Evolutionary conservation across 108 stramenopile species (phyloP).

Genomic region (Cyclotella baltica): DNA sequence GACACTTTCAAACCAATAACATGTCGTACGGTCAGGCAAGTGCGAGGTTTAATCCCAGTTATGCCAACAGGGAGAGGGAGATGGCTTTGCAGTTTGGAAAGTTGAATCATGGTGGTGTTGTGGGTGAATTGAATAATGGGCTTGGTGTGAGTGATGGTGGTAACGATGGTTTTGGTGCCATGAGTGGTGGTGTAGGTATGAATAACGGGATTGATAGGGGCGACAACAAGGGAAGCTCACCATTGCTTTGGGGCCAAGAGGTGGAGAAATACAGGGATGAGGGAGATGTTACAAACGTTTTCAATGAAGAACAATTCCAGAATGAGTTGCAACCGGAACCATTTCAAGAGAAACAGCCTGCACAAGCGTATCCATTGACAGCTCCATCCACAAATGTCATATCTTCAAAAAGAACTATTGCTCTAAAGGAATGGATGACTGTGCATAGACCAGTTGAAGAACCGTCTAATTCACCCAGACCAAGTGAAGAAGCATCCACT

Average conservation of each 20-base stretch:
- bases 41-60: background rate
- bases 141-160: background rate
- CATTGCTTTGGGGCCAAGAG: too few species aligned
- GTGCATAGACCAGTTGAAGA: background rate
- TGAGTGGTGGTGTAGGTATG: background rate
- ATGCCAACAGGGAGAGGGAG: background rate
- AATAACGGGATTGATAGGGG: background rate
- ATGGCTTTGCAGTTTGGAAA: background rate
- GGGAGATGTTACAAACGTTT: too few species aligned
- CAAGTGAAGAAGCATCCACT: background rate
- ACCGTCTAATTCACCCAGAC: background rate
- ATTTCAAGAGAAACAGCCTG: background rate
- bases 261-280: too few species aligned
- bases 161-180: background rate
- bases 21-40: background rate
- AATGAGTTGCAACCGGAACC: background rate
- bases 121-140: background rate
- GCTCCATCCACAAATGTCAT: background rate
- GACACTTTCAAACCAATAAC: background rate
- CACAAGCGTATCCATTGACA: background rate
- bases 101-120: background rate
- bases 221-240: too few species aligned
- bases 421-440: background rate
- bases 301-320: too few species aligned
- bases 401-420: background rate